phyloP scores from a whole-genome alignment of 148 eudicot genomes.

The Suaeda aralocaspica region DNA sequence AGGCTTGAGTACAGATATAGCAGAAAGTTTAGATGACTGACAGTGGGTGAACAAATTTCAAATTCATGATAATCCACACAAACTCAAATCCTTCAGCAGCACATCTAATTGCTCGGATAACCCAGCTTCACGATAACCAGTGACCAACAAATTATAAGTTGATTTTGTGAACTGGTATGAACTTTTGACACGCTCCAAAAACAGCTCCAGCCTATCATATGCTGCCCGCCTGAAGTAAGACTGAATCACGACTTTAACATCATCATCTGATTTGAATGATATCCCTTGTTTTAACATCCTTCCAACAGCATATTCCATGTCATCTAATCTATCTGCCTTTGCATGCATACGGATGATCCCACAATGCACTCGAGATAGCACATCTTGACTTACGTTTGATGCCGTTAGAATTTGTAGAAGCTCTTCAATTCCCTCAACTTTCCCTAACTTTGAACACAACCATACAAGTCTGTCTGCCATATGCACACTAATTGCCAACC shows the following conservation, averaged over 20 bases:
- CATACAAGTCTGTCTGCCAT: slow-evolving; percentile 30
- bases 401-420: slow-evolving; percentile 24
- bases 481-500: slow-evolving; percentile 23
- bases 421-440: slow-evolving; percentile 40
- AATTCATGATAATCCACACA: neutral
- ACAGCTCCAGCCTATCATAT: slow-evolving; percentile 46
- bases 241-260: slow-evolving; percentile 34
- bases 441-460: slow-evolving; percentile 27
- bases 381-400: slow-evolving; percentile 30
- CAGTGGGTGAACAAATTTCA: neutral
- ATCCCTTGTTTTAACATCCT: slow-evolving; percentile 50
- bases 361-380: slow-evolving; percentile 28
- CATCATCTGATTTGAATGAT: slow-evolving; percentile 32
- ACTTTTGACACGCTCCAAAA: slow-evolving; percentile 35
- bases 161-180: slow-evolving; percentile 36
- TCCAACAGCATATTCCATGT: slow-evolving; percentile 46
- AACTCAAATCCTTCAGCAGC: slow-evolving; percentile 13
- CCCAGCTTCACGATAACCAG: slow-evolving; percentile 43
- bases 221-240: slow-evolving; percentile 44
- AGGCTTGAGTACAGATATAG: neutral
- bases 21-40: neutral
- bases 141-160: slow-evolving; percentile 36
- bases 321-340: slow-evolving; percentile 42
- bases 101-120: slow-evolving; percentile 28
- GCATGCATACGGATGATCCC: slow-evolving; percentile 40